Evolutionary conservation across 768 basidiomycete genomes (phyloP).

Genomic region (Nevesoporus exiguus): DNA sequence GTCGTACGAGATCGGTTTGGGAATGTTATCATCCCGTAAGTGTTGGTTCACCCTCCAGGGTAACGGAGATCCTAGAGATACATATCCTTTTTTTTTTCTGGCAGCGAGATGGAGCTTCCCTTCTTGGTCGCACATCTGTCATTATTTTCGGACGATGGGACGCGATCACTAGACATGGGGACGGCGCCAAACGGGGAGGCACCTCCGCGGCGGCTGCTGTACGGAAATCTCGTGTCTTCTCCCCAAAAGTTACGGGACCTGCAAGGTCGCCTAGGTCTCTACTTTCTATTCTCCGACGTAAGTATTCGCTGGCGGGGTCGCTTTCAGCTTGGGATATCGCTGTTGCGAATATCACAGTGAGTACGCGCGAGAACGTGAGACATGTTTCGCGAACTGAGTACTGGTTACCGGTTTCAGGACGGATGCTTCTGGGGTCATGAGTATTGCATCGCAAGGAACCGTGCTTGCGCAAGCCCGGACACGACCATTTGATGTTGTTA

Average conservation of each 20-base stretch:
- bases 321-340: conserved; percentile 70
- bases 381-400: conserved; percentile 12
- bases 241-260: conserved; percentile 78
- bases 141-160: conserved; percentile 67
- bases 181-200: conserved; percentile 44
- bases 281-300: conserved; percentile 89
- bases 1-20: conserved; percentile 70
- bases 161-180: conserved; percentile 60
- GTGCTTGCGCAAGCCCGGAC: conserved; percentile 73
- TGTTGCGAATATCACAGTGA: conserved; percentile 75
- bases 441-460: conserved; percentile 55
- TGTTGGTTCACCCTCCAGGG: conserved; percentile 27
- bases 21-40: conserved; percentile 75
- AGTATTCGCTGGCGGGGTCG: conserved; percentile 76
- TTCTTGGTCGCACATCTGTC: conserved; percentile 86
- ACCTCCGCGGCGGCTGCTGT: conserved; percentile 59
- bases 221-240: conserved; percentile 83
- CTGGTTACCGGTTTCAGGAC: conserved; percentile 33
- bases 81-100: conserved; percentile 18
- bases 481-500: conserved; percentile 72
- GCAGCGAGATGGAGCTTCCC: conserved; percentile 81
- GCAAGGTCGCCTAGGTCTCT: conserved; percentile 76
- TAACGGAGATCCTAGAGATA: conserved; percentile 19
- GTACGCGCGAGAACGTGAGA: conserved; percentile 28
- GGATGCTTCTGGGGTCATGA: conserved; percentile 49